These are phyloP conservation scores for Trichosporon coremiiforme DNA, from an alignment of 1,284 basidiomycete species.

Conservation along the genomic window DNA sequence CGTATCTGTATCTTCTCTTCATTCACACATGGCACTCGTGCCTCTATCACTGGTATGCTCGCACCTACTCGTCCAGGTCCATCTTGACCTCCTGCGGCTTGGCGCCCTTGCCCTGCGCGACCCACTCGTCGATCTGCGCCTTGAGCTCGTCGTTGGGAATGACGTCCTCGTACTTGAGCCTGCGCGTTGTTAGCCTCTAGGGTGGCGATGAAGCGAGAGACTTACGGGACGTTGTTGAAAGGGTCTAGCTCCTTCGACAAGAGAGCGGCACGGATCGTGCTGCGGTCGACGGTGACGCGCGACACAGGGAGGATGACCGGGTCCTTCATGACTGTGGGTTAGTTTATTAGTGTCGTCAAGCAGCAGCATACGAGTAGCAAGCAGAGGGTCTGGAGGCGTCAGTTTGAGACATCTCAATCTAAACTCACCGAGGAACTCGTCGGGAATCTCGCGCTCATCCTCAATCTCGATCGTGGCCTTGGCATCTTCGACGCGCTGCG, in stretches of 20 bases:
- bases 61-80: slow-evolving; percentile 47
- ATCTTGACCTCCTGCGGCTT: slow-evolving; percentile 41
- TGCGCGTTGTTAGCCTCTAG: slow-evolving; percentile 25
- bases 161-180: slow-evolving; percentile 74
- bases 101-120: slow-evolving; percentile 58
- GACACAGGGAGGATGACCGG: slow-evolving; percentile 91
- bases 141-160: slow-evolving; percentile 70
- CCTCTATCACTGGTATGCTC: background rate
- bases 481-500: slow-evolving; percentile 79
- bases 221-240: slow-evolving; percentile 75
- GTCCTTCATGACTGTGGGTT: slow-evolving; percentile 83
- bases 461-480: slow-evolving; percentile 72
- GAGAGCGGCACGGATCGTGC: slow-evolving; percentile 93
- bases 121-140: slow-evolving; percentile 65
- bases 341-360: slow-evolving; percentile 12
- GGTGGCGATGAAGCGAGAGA: background rate
- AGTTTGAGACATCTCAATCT: slow-evolving; percentile 23
- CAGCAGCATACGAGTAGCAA: slow-evolving; percentile 39
- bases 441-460: slow-evolving; percentile 93
- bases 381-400: slow-evolving; percentile 37
- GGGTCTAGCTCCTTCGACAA: slow-evolving; percentile 89
- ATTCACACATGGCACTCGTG: background rate
- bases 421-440: slow-evolving; percentile 85
- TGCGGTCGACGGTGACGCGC: slow-evolving; percentile 75
- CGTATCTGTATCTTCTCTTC: background rate